Conservation (phyloP, 805 yeast genomes). For the Candida golubevii region DNA sequence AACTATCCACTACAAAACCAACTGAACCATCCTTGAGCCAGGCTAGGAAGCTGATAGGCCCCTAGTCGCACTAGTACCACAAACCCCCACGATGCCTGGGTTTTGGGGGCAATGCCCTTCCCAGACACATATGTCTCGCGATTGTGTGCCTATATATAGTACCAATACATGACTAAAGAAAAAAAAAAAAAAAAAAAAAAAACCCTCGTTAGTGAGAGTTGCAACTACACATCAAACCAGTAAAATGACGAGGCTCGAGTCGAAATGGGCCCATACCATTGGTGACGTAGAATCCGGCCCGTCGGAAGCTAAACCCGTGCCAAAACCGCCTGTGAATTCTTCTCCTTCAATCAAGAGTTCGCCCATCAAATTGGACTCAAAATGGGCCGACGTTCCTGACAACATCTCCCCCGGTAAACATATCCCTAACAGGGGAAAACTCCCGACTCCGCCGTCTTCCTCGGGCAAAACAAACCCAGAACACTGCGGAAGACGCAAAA, state of each 20-base stretch:
- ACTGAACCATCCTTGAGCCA: too few relatives aligned
- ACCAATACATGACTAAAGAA: too few relatives aligned
- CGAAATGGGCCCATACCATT: conserved; percentile 35
- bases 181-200: too few relatives aligned
- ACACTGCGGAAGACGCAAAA: background rate
- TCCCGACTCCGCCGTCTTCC: conserved; percentile 7
- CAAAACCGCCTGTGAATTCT: background rate
- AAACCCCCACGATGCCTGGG: too few relatives aligned
- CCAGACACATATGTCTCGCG: too few relatives aligned
- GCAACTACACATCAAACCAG: too few relatives aligned
- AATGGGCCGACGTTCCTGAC: conserved; percentile 29
- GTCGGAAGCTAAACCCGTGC: conserved; percentile 14
- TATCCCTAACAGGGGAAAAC: background rate
- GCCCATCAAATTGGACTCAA: conserved; percentile 21
- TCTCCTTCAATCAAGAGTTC: background rate
- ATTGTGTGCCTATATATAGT: too few relatives aligned
- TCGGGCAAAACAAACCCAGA: background rate
- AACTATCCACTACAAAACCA: too few relatives aligned
- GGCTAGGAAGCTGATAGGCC: too few relatives aligned
- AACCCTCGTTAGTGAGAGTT: too few relatives aligned
- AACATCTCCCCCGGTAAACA: background rate
- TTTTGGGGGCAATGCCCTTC: too few relatives aligned
- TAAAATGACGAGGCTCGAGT: conserved; percentile 21
- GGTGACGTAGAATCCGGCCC: conserved; percentile 25
- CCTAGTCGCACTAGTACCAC: too few relatives aligned